These are phyloP conservation scores for Odonthalia washingtoniensis DNA, from an alignment of 31 red algal species.

Conservation along the genomic window DNA sequence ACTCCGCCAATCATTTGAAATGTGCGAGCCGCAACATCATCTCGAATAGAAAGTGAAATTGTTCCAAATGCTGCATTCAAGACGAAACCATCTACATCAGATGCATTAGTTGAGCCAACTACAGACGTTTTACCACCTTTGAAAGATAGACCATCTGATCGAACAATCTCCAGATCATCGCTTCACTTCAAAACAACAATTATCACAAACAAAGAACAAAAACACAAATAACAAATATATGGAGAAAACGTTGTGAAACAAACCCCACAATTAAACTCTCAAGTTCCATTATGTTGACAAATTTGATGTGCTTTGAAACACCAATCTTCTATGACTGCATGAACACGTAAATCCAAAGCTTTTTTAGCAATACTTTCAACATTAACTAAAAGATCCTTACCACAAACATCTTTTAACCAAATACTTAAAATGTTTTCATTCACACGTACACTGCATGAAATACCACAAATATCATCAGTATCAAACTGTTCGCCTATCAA, in stretches of 20 bases:
- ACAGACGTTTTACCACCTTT: slow-evolving; percentile 52
- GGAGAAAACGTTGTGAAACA: no score
- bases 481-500: slow-evolving; percentile 77
- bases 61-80: slow-evolving; percentile 55
- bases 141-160: slow-evolving; percentile 42
- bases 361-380: slow-evolving; percentile 55
- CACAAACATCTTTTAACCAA: slow-evolving; percentile 53
- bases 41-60: slow-evolving; percentile 50
- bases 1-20: slow-evolving; percentile 70
- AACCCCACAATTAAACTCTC: no score
- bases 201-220: no score
- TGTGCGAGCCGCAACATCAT: slow-evolving; percentile 53
- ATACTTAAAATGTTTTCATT: slow-evolving; percentile 63
- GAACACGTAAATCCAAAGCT: slow-evolving; percentile 32
- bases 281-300: slow-evolving; percentile 27
- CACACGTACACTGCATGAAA: slow-evolving; percentile 64
- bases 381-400: slow-evolving; percentile 32
- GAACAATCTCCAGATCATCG: slow-evolving; percentile 49
- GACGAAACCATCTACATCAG: slow-evolving; percentile 29
- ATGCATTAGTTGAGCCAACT: not conserved
- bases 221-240: no score
- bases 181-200: no score
- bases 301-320: slow-evolving; percentile 68
- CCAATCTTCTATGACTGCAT: slow-evolving; percentile 51
- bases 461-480: slow-evolving; percentile 71